Base-by-base conservation (phyloP, 2,329 filamentous ascomycete genomes). In the Curvularia eragrostidis region DNA sequence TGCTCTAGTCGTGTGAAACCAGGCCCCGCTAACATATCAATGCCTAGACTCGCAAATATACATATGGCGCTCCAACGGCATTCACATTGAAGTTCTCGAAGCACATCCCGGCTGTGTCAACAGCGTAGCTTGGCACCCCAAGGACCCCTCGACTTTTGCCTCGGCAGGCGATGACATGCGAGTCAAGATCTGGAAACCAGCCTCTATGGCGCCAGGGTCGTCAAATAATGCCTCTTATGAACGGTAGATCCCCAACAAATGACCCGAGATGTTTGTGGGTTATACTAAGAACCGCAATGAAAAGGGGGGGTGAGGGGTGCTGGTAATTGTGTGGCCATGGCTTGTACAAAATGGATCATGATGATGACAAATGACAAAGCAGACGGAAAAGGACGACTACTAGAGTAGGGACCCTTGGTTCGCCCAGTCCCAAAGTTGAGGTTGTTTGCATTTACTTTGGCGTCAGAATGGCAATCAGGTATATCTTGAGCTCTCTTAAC, bases 51-150 rank as follows among this genome's bases (percentile, higher is more conserved):
- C 85, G 2, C 83, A 85, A 54, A 85, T 98, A 41, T 89, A 92
- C 73, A 91, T 99, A 60, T 98, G 93, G 92, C 91, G 97, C 75
- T 95, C 92, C 75, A 89, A 90, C 34, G 92, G 91, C 5, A 82
- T 84, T 5, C 82, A 89, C 0, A 87, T 99, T 5, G 91, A 93
- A 70, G 88, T 86, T 47, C 81, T 98, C 2, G 84, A 87, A 30
- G 93, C 88, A 0, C 94, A 98, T 68, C 80, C 81, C 6, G 89
- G 92, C 32, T 89, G 87, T 59, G 94, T 95, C 63, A 98, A 97
- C 73, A 86, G 91, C 7, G 90, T 96, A 36, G 85, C 89, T 21
- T 99, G 95, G 94, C 95, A 94, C 69, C 93, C 95, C 1, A 83
- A 80, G 10, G 87, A 97, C 71, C 88, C 91, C 1, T 86, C 86